A percentile compares a stretch with the other conserved stretches of the same genome.
Conservation (phyloP, 2,329 filamentous ascomycete species). For the Botrytis squamosa region DNA sequence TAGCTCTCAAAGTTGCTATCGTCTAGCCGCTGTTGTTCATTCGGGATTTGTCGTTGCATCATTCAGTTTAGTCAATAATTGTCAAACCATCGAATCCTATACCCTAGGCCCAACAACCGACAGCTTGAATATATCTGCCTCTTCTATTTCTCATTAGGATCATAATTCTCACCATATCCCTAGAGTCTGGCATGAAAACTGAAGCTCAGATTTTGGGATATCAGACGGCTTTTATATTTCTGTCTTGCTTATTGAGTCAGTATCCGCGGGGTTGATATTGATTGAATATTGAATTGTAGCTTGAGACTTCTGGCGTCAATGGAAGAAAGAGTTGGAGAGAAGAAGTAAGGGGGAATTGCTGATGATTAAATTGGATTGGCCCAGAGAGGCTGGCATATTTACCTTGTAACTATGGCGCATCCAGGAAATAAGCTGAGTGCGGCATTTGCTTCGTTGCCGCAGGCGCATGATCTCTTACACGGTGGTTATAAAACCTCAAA, state of each 20-base stretch:
- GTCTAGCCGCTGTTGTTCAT: background rate
- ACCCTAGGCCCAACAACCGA: fast-evolving
- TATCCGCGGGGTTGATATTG: background rate
- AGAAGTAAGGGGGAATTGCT: no score
- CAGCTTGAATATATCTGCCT: fast-evolving
- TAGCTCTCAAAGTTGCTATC: background rate
- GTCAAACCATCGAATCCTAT: fast-evolving
- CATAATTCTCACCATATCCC: background rate
- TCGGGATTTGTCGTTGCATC: background rate
- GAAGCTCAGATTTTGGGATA: no score
- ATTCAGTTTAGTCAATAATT: background rate
- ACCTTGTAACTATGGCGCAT: no score
- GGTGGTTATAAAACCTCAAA: background rate
- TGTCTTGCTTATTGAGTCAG: background rate
- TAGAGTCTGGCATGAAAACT: no score
- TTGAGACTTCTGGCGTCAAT: no score
- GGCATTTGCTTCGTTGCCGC: fast-evolving
- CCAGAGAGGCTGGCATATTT: no score
- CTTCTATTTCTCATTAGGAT: background rate
- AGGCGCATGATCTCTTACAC: fast-evolving
- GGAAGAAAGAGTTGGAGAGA: no score
- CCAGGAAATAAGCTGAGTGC: no score
- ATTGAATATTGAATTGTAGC: background rate
- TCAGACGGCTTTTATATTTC: no score
- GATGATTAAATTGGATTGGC: no score